phyloP scores from a whole-genome alignment of 2,329 filamentous ascomycete genomes.

The Alternaria burnsii region DNA sequence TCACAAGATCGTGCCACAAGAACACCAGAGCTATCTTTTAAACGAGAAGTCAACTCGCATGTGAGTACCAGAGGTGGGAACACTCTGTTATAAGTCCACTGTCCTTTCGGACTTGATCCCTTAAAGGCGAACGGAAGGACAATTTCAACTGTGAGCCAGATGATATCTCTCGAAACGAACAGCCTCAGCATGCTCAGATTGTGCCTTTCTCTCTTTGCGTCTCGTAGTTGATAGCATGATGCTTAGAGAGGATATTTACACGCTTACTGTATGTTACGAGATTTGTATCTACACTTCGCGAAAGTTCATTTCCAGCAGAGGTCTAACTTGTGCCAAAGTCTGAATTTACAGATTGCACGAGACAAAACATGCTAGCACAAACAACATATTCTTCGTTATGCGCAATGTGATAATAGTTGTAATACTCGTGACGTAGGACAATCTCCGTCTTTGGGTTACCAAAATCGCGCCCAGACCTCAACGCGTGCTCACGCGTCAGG shows the following conservation, averaged over 20 bases:
- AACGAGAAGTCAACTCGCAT: too few relatives aligned
- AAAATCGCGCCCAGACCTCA: constrained; percentile 23
- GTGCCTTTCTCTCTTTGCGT: neutral
- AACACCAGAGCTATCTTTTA: neutral
- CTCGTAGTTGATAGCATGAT: neutral
- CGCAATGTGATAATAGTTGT: neutral
- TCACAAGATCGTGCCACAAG: neutral
- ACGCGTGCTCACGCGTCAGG: constrained; percentile 44
- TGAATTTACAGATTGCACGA: neutral
- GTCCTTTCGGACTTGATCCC: neutral
- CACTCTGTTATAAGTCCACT: neutral
- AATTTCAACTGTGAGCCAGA: neutral
- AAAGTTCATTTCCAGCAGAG: neutral
- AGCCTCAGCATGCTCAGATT: too few relatives aligned
- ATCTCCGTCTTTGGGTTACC: neutral
- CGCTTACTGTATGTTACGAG: neutral
- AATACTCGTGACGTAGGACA: neutral
- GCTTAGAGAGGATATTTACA: neutral
- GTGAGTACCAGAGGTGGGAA: neutral
- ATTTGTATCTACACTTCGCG: too few relatives aligned
- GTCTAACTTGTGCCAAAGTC: neutral
- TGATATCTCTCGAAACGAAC: neutral
- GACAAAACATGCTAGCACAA: neutral
- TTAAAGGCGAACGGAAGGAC: neutral
- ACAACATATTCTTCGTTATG: too few relatives aligned